A percentile compares a stretch with the other conserved stretches of the same genome.
Evolutionary conservation across 208 protist genomes (phyloP).

Genomic region (Leishmania tropica): DNA sequence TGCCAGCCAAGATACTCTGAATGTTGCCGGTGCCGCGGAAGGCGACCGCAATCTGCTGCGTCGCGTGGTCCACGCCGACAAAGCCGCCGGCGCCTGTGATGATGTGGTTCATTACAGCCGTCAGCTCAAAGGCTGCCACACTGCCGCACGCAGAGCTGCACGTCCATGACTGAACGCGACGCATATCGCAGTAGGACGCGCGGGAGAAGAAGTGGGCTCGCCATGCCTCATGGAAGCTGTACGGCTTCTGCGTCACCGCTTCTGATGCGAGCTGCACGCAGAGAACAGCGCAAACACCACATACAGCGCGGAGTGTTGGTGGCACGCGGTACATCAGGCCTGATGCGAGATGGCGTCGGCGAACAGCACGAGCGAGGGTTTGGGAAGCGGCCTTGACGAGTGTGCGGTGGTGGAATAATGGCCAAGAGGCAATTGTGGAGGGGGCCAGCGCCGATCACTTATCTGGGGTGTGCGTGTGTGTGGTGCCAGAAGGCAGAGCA

Average conservation of each 20-base stretch:
- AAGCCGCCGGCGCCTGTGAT: constrained; percentile 18
- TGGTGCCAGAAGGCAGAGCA: background rate
- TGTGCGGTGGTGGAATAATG: background rate
- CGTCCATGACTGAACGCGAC: background rate
- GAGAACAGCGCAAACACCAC: background rate
- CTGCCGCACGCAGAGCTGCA: background rate
- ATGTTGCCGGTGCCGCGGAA: constrained; percentile 58
- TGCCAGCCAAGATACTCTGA: constrained; percentile 4
- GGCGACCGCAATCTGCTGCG: constrained; percentile 31
- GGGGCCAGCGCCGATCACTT: background rate
- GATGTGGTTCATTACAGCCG: background rate
- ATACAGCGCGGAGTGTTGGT: background rate
- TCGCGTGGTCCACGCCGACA: constrained; percentile 24
- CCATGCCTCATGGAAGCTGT: background rate
- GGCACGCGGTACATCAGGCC: background rate
- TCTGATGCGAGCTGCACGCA: background rate
- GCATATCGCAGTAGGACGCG: constrained; percentile 15
- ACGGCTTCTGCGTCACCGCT: background rate
- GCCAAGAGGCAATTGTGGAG: background rate
- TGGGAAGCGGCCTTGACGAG: background rate
- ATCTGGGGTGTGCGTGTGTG: background rate
- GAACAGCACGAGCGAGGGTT: background rate
- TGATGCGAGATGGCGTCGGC: background rate
- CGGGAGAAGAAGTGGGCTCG: background rate
- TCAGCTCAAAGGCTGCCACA: background rate